Percentiles rank a stretch among this genome's conserved stretches.
phyloP scores from a whole-genome alignment of 176 grass and related monocot genomes.

The Triticum dicoccoides region DNA sequence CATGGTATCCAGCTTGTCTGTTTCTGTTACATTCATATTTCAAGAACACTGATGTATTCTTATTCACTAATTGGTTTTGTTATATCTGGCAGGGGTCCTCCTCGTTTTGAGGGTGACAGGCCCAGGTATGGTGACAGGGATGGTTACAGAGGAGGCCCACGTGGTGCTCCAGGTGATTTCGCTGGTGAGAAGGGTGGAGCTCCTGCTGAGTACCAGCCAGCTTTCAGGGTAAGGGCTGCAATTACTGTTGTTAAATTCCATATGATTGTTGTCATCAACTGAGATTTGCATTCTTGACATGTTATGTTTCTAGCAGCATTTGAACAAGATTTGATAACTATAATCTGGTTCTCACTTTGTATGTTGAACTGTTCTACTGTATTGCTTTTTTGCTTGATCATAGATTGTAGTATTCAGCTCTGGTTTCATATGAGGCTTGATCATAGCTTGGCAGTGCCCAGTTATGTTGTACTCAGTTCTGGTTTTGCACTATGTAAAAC shows the following conservation, averaged over 20 bases:
- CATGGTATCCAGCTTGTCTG: background rate
- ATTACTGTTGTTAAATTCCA: background rate
- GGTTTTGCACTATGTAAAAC: background rate
- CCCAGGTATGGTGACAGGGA: conserved; percentile 90
- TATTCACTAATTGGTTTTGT: background rate
- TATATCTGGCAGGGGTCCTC: conserved; percentile 55
- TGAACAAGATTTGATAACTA: background rate
- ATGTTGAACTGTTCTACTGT: background rate
- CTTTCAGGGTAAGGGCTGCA: conserved; percentile 64
- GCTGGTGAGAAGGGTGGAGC: conserved; percentile 82
- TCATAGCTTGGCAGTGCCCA: background rate
- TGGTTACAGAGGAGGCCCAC: conserved; percentile 77
- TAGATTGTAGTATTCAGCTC: background rate
- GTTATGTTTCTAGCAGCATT: background rate
- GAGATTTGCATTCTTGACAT: background rate
- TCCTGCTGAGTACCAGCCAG: conserved; percentile 75
- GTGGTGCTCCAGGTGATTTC: conserved; percentile 77
- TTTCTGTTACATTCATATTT: background rate
- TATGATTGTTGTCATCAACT: background rate
- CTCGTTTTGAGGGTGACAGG: conserved; percentile 82
- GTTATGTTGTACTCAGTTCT: background rate
- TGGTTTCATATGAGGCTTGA: background rate
- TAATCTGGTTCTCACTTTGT: too few relatives aligned
- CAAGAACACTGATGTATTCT: background rate
- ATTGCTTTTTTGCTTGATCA: background rate